Percentiles rank a stretch among this genome's conserved stretches.
Conservation (phyloP, 2,329 filamentous ascomycete species). For the Cercospora citrullina region DNA sequence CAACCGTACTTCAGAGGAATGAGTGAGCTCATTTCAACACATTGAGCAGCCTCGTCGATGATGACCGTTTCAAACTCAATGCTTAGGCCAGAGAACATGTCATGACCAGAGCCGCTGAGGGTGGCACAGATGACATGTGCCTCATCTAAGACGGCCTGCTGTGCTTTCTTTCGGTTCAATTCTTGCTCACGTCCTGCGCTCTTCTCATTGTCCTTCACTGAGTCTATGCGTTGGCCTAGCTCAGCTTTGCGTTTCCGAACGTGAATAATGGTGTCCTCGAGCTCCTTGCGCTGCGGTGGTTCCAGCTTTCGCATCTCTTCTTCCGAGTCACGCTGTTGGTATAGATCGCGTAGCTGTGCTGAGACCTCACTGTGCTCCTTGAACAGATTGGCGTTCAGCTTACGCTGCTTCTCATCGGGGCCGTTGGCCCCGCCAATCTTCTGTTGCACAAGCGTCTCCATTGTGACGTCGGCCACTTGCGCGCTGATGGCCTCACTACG, state of each 20-base stretch:
- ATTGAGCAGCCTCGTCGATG: conserved; percentile 97
- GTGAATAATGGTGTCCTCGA: conserved; percentile 76
- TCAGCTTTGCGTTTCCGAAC: conserved; percentile 73
- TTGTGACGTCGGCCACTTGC: conserved; percentile 83
- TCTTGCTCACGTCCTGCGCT: conserved; percentile 80
- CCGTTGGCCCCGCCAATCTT: conserved; percentile 55
- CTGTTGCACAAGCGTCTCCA: conserved; percentile 85
- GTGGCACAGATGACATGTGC: conserved; percentile 94
- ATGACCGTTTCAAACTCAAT: conserved; percentile 98
- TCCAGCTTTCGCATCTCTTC: conserved; percentile 30
- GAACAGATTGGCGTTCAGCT: conserved; percentile 68
- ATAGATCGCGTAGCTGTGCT: conserved; percentile 68
- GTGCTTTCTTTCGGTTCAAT: conserved; percentile 76
- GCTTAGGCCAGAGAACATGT: conserved; percentile 91
- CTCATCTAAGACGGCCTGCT: conserved; percentile 86
- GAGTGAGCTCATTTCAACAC: conserved; percentile 91
- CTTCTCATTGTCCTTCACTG: conserved; percentile 81
- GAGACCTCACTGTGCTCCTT: conserved; percentile 62
- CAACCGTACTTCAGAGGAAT: conserved; percentile 98
- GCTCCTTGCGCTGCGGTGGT: conserved; percentile 56
- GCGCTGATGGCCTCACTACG: conserved; percentile 89
- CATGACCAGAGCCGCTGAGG: conserved; percentile 90
- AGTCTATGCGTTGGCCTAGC: conserved; percentile 82
- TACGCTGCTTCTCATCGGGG: conserved; percentile 45
- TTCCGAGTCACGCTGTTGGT: conserved; percentile 65